Evolutionary conservation across 2,329 filamentous ascomycete genomes (phyloP).

Genomic region (Laburnicola sp.): DNA sequence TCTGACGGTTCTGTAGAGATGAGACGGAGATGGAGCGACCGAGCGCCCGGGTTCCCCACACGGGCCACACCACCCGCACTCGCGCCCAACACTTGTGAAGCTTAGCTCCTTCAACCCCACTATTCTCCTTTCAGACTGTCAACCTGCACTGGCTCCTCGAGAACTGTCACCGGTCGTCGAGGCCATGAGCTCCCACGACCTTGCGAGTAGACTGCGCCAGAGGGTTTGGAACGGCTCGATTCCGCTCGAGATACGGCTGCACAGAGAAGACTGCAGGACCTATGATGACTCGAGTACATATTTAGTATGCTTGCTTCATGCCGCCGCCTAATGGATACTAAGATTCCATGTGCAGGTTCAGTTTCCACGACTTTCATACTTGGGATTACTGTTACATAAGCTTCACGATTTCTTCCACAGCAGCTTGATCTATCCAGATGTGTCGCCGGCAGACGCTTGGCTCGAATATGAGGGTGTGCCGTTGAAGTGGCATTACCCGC

Average conservation of each 20-base stretch:
- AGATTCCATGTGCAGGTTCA: slow-evolving; percentile 52
- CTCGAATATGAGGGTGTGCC: slow-evolving; percentile 70
- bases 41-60: slow-evolving; percentile 1
- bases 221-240: slow-evolving; percentile 63
- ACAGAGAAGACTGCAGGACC: slow-evolving; percentile 62
- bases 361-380: slow-evolving; percentile 67
- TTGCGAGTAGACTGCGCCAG: slow-evolving; percentile 49
- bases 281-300: slow-evolving; percentile 65
- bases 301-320: slow-evolving; percentile 49
- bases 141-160: slow-evolving; percentile 1
- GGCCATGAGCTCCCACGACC: slow-evolving; percentile 35
- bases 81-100: not conserved
- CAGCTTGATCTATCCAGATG: slow-evolving; percentile 61
- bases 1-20: slow-evolving; percentile 29
- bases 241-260: slow-evolving; percentile 62
- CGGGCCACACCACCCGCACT: not conserved
- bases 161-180: slow-evolving; percentile 1
- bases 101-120: slow-evolving; percentile 3
- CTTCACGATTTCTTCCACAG: slow-evolving; percentile 65
- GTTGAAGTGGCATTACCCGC: slow-evolving; percentile 72
- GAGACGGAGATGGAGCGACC: slow-evolving; percentile 6
- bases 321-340: slow-evolving; percentile 5
- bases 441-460: slow-evolving; percentile 59
- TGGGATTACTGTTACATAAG: slow-evolving; percentile 65
- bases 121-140: slow-evolving; percentile 4